phyloP scores from a whole-genome alignment of 2,329 filamentous ascomycete species.

The Ophiocordyceps camponoti-saundersi region DNA sequence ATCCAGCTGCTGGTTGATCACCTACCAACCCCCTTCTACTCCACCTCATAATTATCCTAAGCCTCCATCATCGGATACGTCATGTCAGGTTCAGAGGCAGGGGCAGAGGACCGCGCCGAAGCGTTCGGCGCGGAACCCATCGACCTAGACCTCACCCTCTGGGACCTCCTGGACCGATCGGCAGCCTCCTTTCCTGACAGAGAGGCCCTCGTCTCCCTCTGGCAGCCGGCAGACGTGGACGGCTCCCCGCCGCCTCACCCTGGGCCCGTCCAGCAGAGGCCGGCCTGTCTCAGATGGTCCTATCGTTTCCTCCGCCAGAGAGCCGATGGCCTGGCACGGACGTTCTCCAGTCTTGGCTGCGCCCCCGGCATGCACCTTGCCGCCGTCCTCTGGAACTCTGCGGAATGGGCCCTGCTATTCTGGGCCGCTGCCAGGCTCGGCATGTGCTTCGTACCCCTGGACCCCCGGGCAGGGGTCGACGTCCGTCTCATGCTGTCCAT shows the following conservation, averaged over 20 bases:
- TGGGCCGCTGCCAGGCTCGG: slow-evolving; percentile 18
- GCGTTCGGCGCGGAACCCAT: slow-evolving; percentile 10
- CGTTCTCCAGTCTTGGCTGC: slow-evolving; percentile 8
- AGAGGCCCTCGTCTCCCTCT: slow-evolving; percentile 19
- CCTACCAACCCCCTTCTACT: background rate
- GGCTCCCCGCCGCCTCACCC: background rate
- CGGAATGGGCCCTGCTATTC: slow-evolving; percentile 20
- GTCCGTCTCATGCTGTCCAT: slow-evolving; percentile 7
- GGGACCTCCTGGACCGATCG: slow-evolving; percentile 15
- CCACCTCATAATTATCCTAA: background rate
- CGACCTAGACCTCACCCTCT: slow-evolving; percentile 13
- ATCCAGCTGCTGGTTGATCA: background rate
- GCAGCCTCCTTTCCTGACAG: slow-evolving; percentile 11
- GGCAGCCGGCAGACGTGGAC: slow-evolving; percentile 9
- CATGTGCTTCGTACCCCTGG: slow-evolving; percentile 17
- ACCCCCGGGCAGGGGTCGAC: slow-evolving; percentile 11
- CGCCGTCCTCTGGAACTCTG: slow-evolving; percentile 17
- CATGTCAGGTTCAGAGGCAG: background rate
- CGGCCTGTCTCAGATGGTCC: slow-evolving; percentile 12
- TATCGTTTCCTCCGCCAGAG: slow-evolving; percentile 11
- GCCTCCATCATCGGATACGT: background rate
- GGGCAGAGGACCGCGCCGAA: slow-evolving; percentile 9
- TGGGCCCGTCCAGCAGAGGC: background rate
- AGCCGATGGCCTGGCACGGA: slow-evolving; percentile 9
- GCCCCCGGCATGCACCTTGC: slow-evolving; percentile 13